Conservation (phyloP, 2,329 filamentous ascomycete species). For the Akanthomyces lecanii region DNA sequence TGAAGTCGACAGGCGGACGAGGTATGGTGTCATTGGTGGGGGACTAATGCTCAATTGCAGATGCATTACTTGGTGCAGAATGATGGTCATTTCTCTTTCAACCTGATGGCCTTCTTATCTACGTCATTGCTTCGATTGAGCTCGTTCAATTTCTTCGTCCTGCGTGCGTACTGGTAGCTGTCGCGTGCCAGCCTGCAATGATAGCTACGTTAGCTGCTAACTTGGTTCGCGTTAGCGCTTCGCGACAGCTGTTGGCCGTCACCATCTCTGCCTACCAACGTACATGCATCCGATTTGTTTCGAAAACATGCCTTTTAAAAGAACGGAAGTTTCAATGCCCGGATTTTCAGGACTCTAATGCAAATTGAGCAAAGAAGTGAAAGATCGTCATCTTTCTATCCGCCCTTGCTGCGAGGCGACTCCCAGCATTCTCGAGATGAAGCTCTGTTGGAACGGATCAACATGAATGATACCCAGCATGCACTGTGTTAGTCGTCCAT, state of each 20-base stretch:
- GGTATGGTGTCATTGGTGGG: constrained; percentile 7
- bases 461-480: background rate
- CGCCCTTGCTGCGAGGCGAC: background rate
- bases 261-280: too few relatives aligned
- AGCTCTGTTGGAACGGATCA: background rate
- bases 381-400: background rate
- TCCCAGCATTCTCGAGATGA: background rate
- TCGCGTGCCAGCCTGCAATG: background rate
- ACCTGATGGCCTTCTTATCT: background rate
- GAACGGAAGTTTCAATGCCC: too few relatives aligned
- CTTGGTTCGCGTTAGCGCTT: background rate
- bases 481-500: background rate
- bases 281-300: too few relatives aligned
- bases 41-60: background rate
- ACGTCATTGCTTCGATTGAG: background rate
- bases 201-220: background rate
- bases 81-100: background rate
- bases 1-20: constrained; percentile 6
- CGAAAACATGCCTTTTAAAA: too few relatives aligned
- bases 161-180: background rate
- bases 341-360: too few relatives aligned
- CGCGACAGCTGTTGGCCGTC: background rate
- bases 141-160: background rate
- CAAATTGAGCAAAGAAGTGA: background rate
- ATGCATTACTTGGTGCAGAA: background rate